Conservation (phyloP, 129 eudicot species). For the Smallanthus sonchifolius region DNA sequence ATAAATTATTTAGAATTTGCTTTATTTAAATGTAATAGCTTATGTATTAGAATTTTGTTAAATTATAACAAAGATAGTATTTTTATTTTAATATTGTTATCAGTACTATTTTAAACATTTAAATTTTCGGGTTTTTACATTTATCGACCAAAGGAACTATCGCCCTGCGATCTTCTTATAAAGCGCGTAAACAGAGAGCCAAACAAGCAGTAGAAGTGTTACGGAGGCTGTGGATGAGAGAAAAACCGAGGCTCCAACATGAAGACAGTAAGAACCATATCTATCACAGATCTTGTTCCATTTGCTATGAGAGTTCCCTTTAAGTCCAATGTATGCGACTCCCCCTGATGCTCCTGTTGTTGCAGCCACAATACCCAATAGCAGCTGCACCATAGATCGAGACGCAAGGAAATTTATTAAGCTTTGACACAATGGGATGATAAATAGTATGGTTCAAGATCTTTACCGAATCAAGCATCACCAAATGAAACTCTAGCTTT, state of each 20-base stretch:
- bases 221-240: constrained; percentile 45
- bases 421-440: neutral
- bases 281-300: constrained; percentile 56
- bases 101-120: too few species aligned
- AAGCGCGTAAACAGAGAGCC: constrained; percentile 46
- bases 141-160: neutral
- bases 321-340: constrained; percentile 66
- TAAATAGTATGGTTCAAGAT: neutral
- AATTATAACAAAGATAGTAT: too few species aligned
- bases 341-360: constrained; percentile 73
- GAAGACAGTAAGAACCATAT: constrained; percentile 47
- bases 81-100: too few species aligned
- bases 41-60: too few species aligned
- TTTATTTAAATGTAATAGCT: too few species aligned
- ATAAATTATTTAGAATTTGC: too few species aligned
- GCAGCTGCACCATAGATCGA: constrained; percentile 41
- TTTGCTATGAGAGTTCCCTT: constrained; percentile 54
- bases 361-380: constrained; percentile 70
- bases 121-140: neutral
- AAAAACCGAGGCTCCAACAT: constrained; percentile 40
- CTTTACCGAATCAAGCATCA: constrained; percentile 60
- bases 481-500: constrained; percentile 38
- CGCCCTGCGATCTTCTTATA: constrained; percentile 39
- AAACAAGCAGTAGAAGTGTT: constrained; percentile 54
- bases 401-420: neutral